Conservation (phyloP, 169 alveolate genomes). For the Eimeria maxima region DNA sequence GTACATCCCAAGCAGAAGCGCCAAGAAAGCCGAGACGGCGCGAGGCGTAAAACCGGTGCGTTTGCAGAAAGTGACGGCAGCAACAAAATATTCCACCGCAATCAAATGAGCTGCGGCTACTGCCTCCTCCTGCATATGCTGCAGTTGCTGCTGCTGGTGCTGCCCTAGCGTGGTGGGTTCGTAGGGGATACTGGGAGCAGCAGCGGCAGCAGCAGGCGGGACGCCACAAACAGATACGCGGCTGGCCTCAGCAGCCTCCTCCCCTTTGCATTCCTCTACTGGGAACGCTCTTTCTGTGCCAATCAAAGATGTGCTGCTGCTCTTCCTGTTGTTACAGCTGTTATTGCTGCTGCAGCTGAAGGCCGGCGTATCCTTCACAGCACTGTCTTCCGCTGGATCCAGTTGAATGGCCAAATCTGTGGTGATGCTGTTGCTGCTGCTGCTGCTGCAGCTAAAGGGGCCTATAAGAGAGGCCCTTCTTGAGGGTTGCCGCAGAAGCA, state of each 20-base stretch:
- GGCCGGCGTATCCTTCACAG: not conserved
- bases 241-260: not conserved
- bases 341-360: slow-evolving; percentile 7
- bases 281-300: not conserved
- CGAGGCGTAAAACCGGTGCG: slow-evolving; percentile 9
- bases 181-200: not conserved
- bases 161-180: not conserved
- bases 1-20: not conserved
- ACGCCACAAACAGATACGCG: not conserved
- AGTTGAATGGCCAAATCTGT: not conserved
- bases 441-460: not conserved
- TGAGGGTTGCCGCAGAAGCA: not conserved
- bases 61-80: slow-evolving; percentile 28
- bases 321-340: not conserved
- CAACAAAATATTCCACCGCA: slow-evolving; percentile 40
- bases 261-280: not conserved
- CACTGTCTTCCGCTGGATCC: slow-evolving; percentile 12
- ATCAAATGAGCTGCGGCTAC: slow-evolving; percentile 21
- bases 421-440: slow-evolving; percentile 18
- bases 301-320: not conserved
- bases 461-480: not conserved
- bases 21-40: slow-evolving; percentile 66
- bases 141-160: slow-evolving; percentile 30
- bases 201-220: not conserved
- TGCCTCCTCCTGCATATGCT: slow-evolving; percentile 4